Evolutionary conservation across 805 yeast genomes (phyloP).

Genomic region (Suhomyces emberorum): DNA sequence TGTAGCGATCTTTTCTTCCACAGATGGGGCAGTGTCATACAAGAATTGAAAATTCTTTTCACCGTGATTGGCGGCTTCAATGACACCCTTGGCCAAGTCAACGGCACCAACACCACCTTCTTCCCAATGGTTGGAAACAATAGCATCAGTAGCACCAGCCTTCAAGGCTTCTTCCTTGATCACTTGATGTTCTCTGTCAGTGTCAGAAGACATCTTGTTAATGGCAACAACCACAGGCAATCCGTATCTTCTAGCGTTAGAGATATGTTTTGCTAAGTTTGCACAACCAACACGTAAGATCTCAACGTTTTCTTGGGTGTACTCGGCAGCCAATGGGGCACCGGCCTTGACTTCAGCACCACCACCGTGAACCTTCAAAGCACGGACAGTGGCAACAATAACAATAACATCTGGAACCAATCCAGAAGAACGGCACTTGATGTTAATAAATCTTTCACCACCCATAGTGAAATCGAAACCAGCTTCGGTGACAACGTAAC

Average conservation of each 20-base stretch:
- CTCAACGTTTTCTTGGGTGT: slow-evolving; percentile 67
- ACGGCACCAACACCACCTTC: slow-evolving; percentile 83
- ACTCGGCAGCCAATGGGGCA: slow-evolving; percentile 70
- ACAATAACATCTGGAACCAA: slow-evolving; percentile 74
- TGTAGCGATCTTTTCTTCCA: slow-evolving; percentile 63
- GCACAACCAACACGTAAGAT: slow-evolving; percentile 67
- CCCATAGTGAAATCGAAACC: slow-evolving; percentile 99
- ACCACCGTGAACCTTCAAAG: slow-evolving; percentile 83
- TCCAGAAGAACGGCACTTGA: slow-evolving; percentile 81
- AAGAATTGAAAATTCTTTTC: slow-evolving; percentile 48
- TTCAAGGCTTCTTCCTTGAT: slow-evolving; percentile 63
- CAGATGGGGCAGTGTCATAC: slow-evolving; percentile 56
- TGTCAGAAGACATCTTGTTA: slow-evolving; percentile 73
- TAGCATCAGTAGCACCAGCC: slow-evolving; percentile 80
- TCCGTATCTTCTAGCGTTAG: slow-evolving; percentile 68
- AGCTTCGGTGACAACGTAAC: slow-evolving; percentile 95
- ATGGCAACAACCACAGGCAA: slow-evolving; percentile 81
- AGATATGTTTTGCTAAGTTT: slow-evolving; percentile 73
- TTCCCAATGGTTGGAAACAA: slow-evolving; percentile 83
- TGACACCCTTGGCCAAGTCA: slow-evolving; percentile 68
- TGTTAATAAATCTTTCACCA: slow-evolving; percentile 93
- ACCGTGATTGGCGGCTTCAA: slow-evolving; percentile 52
- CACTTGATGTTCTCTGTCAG: slow-evolving; percentile 63
- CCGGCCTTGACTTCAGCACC: slow-evolving; percentile 88
- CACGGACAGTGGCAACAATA: slow-evolving; percentile 81